These are phyloP conservation scores for Aspergillus ellipticus DNA, from an alignment of 495 filamentous ascomycete species.

Conservation along the genomic window DNA sequence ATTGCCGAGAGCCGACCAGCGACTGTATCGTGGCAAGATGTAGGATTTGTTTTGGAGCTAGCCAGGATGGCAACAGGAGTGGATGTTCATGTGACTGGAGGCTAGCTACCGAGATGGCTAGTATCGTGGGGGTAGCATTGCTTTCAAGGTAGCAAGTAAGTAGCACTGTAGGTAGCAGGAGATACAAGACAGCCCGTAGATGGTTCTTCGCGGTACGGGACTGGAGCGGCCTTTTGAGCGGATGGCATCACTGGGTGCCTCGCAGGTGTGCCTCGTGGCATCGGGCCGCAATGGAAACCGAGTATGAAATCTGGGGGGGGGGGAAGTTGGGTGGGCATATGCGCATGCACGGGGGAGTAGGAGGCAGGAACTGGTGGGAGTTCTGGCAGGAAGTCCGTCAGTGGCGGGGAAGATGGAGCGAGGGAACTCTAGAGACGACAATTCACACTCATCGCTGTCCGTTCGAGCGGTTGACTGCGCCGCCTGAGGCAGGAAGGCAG, in stretches of 20 bases:
- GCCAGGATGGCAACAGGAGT: not conserved
- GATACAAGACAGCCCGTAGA: too few species aligned
- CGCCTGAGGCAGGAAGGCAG: too few species aligned
- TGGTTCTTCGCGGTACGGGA: too few species aligned
- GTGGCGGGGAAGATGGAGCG: not conserved
- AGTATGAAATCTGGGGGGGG: not conserved
- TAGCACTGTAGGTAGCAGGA: not conserved
- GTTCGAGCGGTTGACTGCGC: too few species aligned
- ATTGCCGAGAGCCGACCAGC: too few species aligned
- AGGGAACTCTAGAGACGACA: not conserved
- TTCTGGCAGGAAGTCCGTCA: not conserved
- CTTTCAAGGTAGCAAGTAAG: not conserved
- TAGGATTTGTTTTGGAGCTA: not conserved
- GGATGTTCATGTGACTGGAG: not conserved
- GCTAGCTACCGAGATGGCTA: not conserved
- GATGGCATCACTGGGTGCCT: not conserved
- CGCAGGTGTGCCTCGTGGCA: not conserved
- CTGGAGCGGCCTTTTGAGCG: too few species aligned
- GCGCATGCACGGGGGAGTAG: not conserved
- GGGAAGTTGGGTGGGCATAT: not conserved
- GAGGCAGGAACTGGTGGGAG: not conserved
- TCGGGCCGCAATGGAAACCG: not conserved
- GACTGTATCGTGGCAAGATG: not conserved
- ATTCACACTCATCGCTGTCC: too few species aligned
- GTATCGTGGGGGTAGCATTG: not conserved